Percentiles rank a stretch among this genome's conserved stretches.
Conservation (phyloP, 2,329 filamentous ascomycete species). For the Alternaria arbusti region DNA sequence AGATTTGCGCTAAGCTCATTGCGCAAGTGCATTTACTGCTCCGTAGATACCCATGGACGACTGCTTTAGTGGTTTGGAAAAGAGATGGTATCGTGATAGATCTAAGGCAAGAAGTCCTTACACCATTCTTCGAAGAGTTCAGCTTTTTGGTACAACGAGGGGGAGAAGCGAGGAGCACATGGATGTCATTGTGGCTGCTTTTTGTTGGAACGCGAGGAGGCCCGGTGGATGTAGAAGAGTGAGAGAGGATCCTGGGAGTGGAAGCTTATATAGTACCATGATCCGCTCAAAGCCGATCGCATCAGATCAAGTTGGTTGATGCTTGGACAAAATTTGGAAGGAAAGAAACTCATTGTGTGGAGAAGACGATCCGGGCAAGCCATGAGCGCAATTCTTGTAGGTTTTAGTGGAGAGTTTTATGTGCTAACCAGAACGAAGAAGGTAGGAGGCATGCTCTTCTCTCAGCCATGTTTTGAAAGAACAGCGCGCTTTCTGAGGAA, state of each 20-base stretch:
- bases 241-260: no score
- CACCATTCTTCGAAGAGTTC: no score
- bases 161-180: not conserved
- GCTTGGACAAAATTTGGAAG: not conserved
- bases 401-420: no score
- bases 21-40: not conserved
- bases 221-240: no score
- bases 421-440: no score
- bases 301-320: accelerated
- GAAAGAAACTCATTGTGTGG: accelerated
- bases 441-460: no score
- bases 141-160: not conserved
- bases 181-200: accelerated
- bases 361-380: not conserved
- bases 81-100: not conserved
- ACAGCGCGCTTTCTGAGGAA: not conserved
- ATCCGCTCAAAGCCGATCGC: no score
- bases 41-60: not conserved
- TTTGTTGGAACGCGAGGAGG: no score
- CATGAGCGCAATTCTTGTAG: not conserved
- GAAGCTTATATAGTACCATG: no score
- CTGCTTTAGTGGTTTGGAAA: not conserved
- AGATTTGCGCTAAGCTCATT: not conserved
- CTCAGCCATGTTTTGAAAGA: not conserved
- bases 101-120: not conserved